A percentile compares a stretch with the other conserved stretches of the same genome.
These are phyloP conservation scores for Aureobasidium sp. DNA, from an alignment of 2,329 filamentous ascomycete species.

Conservation along the genomic window DNA sequence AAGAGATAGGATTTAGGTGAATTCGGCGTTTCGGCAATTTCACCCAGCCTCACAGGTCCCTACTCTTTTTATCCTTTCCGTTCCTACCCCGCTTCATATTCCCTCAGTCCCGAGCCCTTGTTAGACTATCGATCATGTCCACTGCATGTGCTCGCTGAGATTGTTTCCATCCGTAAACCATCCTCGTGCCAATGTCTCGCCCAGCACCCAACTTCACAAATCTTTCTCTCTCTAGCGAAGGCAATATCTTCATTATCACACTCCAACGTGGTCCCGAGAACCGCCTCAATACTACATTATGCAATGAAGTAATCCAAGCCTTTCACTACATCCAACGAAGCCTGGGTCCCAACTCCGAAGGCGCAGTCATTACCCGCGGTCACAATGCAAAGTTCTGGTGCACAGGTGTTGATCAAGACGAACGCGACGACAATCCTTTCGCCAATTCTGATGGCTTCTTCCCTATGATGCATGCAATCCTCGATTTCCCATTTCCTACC, in stretches of 20 bases:
- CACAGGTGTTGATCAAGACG: conserved; percentile 33
- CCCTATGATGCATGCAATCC: conserved; percentile 28
- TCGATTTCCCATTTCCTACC: conserved; percentile 36
- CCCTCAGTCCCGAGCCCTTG: background rate
- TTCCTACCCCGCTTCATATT: background rate
- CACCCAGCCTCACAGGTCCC: background rate
- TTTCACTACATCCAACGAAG: conserved; percentile 40
- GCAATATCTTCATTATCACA: conserved; percentile 45
- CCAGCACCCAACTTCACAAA: conserved; percentile 21
- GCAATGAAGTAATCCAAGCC: conserved; percentile 46
- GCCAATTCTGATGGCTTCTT: conserved; percentile 31
- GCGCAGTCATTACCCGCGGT: conserved; percentile 46
- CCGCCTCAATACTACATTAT: conserved; percentile 41
- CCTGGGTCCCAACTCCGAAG: conserved; percentile 41
- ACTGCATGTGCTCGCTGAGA: background rate
- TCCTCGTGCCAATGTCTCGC: background rate
- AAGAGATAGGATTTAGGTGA: background rate
- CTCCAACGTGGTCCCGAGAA: conserved; percentile 49
- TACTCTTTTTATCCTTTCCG: background rate
- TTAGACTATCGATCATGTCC: background rate
- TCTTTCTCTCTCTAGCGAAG: conserved; percentile 39
- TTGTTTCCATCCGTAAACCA: background rate
- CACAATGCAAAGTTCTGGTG: conserved; percentile 46
- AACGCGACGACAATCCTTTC: conserved; percentile 27
- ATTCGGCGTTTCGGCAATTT: background rate